Percentiles rank a stretch among this genome's conserved stretches.
These are phyloP conservation scores for Fraxinus floribunda DNA, from an alignment of 305 asterid genomes.

Conservation along the genomic window DNA sequence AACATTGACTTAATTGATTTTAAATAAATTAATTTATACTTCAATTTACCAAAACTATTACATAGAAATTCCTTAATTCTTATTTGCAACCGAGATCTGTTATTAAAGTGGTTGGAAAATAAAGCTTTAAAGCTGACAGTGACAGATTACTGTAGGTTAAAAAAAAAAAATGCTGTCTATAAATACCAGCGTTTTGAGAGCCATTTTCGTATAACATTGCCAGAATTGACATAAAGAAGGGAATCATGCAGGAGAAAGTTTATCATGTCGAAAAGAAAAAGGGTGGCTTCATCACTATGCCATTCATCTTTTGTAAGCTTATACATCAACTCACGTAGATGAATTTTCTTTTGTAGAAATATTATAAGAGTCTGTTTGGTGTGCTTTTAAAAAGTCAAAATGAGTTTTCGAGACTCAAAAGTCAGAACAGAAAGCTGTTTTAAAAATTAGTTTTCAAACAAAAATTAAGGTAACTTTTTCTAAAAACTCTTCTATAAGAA, in stretches of 20 bases:
- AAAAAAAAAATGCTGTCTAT: background rate
- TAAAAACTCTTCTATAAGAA: no score
- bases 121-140: background rate
- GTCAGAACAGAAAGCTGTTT: no score
- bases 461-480: no score
- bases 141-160: background rate
- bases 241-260: conserved; percentile 10
- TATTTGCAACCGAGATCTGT: conserved; percentile 5
- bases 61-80: background rate
- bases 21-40: background rate
- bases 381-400: no score
- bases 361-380: background rate
- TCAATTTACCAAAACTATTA: background rate
- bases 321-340: background rate
- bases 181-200: conserved; percentile 1
- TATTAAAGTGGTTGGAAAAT: background rate
- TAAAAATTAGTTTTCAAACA: no score
- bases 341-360: background rate
- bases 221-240: background rate
- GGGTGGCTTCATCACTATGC: conserved; percentile 49
- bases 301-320: conserved; percentile 43
- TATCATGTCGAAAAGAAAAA: conserved; percentile 28
- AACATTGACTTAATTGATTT: background rate
- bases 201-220: background rate
- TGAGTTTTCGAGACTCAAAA: no score